phyloP scores from a whole-genome alignment of 495 filamentous ascomycete species.

The Penicillium flavigenum region DNA sequence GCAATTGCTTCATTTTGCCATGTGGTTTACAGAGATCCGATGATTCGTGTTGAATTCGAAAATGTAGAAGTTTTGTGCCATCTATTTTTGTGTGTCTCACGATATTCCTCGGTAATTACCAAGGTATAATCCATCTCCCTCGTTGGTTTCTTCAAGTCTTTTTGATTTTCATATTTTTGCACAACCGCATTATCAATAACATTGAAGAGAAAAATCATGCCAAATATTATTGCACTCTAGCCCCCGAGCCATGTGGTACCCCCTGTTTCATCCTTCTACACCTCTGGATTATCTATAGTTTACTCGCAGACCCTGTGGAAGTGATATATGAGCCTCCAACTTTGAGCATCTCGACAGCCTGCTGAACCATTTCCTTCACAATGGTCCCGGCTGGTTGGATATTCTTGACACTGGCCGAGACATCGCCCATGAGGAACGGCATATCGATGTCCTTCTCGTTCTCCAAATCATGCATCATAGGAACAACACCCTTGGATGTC shows the following conservation, averaged over 20 bases:
- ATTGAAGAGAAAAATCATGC: constrained; percentile 1
- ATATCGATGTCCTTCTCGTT: constrained; percentile 73
- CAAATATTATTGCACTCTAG: not conserved
- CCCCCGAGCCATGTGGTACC: not conserved
- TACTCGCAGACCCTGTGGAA: constrained; percentile 26
- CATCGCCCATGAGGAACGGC: constrained; percentile 92
- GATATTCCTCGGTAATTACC: not conserved
- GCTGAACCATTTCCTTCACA: constrained; percentile 80
- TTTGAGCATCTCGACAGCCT: constrained; percentile 70
- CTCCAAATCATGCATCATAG: constrained; percentile 76
- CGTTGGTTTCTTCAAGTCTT: constrained; percentile 17
- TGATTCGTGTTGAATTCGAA: not conserved
- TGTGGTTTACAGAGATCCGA: not conserved
- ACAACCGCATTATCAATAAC: constrained; percentile 31
- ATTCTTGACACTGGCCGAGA: constrained; percentile 69
- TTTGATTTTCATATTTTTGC: constrained; percentile 30
- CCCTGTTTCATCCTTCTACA: not conserved
- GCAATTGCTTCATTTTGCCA: not conserved
- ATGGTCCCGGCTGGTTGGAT: constrained; percentile 80
- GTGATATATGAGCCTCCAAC: constrained; percentile 36
- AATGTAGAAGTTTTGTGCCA: not conserved
- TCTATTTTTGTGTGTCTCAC: not conserved
- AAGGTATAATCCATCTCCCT: constrained; percentile 1
- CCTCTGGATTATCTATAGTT: constrained; percentile 29
- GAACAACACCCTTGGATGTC: constrained; percentile 71